Conservation (phyloP, 345 rosid species). For the Citrus sp. region DNA sequence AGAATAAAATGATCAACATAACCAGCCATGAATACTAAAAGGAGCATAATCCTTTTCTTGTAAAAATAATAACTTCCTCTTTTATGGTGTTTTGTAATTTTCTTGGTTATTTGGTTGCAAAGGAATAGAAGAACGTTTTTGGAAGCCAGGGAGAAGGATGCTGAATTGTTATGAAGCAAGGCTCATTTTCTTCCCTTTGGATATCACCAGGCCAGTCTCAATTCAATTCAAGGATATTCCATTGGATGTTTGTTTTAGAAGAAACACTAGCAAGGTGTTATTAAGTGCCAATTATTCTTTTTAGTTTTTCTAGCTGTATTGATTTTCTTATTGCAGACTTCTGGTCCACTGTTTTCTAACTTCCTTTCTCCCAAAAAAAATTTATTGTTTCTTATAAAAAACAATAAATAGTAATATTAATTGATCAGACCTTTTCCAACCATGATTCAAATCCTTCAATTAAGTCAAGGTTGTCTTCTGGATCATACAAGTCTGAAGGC, state of each 20-base stretch:
- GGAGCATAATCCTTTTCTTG: neutral
- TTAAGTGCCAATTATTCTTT: neutral
- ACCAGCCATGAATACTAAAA: neutral
- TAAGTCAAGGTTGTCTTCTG: slow-evolving; percentile 79
- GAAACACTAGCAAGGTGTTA: neutral
- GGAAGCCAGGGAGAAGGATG: neutral
- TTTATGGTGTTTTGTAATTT: neutral
- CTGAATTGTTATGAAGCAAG: neutral
- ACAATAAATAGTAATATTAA: neutral
- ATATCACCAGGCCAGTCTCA: neutral
- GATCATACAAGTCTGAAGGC: slow-evolving; percentile 86
- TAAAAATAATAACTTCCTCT: neutral
- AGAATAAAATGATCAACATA: neutral
- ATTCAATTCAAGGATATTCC: neutral
- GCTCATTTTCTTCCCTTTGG: neutral
- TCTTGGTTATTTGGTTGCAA: neutral
- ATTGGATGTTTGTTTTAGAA: neutral
- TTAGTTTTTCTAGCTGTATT: neutral
- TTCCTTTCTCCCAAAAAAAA: neutral
- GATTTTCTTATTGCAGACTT: neutral
- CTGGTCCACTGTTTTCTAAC: neutral
- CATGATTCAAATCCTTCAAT: slow-evolving; percentile 86
- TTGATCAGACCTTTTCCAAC: slow-evolving; percentile 74
- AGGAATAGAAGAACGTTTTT: neutral
- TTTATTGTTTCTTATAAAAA: neutral